These are phyloP conservation scores for Neurospora sp. DNA, from an alignment of 495 filamentous ascomycete species.

Conservation along the genomic window DNA sequence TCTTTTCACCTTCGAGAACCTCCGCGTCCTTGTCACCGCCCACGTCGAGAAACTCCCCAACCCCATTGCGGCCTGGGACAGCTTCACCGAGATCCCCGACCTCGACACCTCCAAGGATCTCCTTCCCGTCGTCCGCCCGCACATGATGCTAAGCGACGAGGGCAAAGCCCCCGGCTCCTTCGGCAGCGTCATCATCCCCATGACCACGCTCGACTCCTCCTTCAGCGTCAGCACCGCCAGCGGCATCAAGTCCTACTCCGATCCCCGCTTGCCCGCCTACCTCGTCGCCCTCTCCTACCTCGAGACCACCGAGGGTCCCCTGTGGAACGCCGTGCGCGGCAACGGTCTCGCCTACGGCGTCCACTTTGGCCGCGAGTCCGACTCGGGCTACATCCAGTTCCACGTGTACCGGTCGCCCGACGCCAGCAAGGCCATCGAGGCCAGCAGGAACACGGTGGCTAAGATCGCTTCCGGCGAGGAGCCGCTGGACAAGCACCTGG, in stretches of 20 bases:
- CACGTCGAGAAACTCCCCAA: slow-evolving; percentile 64
- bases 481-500: slow-evolving; percentile 64
- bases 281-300: slow-evolving; percentile 84
- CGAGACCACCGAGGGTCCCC: slow-evolving; percentile 84
- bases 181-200: slow-evolving; percentile 69
- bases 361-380: slow-evolving; percentile 60
- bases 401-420: slow-evolving; percentile 83
- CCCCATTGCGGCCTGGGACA: slow-evolving; percentile 79
- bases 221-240: slow-evolving; percentile 66
- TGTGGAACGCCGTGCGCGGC: slow-evolving; percentile 87
- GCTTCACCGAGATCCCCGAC: slow-evolving; percentile 34
- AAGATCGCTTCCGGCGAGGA: slow-evolving; percentile 41
- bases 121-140: slow-evolving; percentile 33
- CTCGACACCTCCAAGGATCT: slow-evolving; percentile 34
- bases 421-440: slow-evolving; percentile 73
- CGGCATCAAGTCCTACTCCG: slow-evolving; percentile 62
- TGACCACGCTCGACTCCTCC: slow-evolving; percentile 89
- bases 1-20: slow-evolving; percentile 71
- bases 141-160: slow-evolving; percentile 55
- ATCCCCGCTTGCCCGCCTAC: slow-evolving; percentile 71
- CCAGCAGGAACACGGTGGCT: slow-evolving; percentile 58
- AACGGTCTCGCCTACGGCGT: slow-evolving; percentile 86
- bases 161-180: slow-evolving; percentile 62
- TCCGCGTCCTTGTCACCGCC: slow-evolving; percentile 73
- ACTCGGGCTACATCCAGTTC: slow-evolving; percentile 70